A percentile compares a stretch with the other conserved stretches of the same genome.
These are phyloP conservation scores for Alisma plantagoaquatica DNA, from an alignment of 106 monocot genomes.

Conservation along the genomic window DNA sequence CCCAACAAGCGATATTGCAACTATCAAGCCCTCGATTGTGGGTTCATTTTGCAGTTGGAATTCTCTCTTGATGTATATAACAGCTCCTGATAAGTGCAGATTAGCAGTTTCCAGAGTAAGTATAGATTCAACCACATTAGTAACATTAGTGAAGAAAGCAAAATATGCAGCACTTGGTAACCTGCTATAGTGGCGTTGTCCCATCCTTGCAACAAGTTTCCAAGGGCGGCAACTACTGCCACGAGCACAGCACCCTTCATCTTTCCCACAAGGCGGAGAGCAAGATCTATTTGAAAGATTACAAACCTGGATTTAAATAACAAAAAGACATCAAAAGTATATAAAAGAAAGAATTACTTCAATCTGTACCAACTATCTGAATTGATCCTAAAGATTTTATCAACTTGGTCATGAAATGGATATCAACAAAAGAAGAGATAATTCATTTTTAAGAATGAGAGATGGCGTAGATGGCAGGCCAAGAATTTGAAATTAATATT, in stretches of 20 bases:
- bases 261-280: neutral
- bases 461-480: no score
- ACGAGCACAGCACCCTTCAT: conserved; percentile 14
- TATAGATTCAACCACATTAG: neutral
- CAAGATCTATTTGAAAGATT: no score
- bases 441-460: no score
- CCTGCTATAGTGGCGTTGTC: conserved; percentile 27
- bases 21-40: conserved; percentile 22
- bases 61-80: conserved; percentile 24
- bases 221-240: conserved; percentile 16
- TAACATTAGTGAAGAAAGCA: neutral
- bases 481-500: no score
- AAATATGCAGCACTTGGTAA: neutral
- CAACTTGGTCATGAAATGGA: no score
- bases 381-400: no score
- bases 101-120: neutral
- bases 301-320: no score
- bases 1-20: conserved; percentile 21
- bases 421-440: no score
- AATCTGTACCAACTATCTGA: no score
- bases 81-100: conserved; percentile 12
- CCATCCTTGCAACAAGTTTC: conserved; percentile 26
- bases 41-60: conserved; percentile 17
- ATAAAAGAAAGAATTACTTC: no score
- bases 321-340: no score